Evolutionary conservation across 2,329 filamentous ascomycete genomes (phyloP).

Genomic region (Sclerotiophoma versabilis): DNA sequence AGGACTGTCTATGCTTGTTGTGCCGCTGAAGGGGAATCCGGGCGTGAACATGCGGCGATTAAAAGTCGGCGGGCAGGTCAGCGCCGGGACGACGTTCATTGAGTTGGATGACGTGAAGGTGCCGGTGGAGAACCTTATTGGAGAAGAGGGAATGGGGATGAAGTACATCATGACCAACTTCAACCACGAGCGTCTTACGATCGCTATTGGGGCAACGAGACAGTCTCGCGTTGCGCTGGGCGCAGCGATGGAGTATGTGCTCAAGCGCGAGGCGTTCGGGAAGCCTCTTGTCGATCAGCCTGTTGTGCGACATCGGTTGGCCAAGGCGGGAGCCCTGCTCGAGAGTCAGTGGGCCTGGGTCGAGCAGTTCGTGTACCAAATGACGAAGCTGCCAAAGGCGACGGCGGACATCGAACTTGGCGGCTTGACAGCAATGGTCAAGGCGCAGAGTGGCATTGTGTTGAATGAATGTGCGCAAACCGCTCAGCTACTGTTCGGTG

Average conservation of each 20-base stretch:
- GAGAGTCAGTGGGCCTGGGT: slow-evolving; percentile 77
- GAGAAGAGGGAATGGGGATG: slow-evolving; percentile 74
- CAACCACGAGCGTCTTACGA: slow-evolving; percentile 77
- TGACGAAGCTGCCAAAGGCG: slow-evolving; percentile 66
- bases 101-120: slow-evolving; percentile 78
- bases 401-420: slow-evolving; percentile 71
- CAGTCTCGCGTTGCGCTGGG: slow-evolving; percentile 67
- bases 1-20: slow-evolving; percentile 72
- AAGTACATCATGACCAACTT: slow-evolving; percentile 79
- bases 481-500: slow-evolving; percentile 75
- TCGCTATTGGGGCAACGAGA: slow-evolving; percentile 69
- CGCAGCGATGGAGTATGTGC: slow-evolving; percentile 67
- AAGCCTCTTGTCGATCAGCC: slow-evolving; percentile 76
- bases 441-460: slow-evolving; percentile 76
- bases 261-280: slow-evolving; percentile 72
- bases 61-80: slow-evolving; percentile 70
- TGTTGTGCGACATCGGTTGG: slow-evolving; percentile 75
- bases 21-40: slow-evolving; percentile 71
- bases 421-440: slow-evolving; percentile 74
- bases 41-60: slow-evolving; percentile 74
- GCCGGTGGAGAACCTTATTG: slow-evolving; percentile 73
- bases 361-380: slow-evolving; percentile 73
- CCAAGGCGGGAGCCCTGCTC: slow-evolving; percentile 71
- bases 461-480: slow-evolving; percentile 74
- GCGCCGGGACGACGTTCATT: slow-evolving; percentile 76